Percentiles rank a stretch among this genome's conserved stretches.
Conservation (phyloP, 352 stramenopile species). For the Saprolegnia parasitica region DNA sequence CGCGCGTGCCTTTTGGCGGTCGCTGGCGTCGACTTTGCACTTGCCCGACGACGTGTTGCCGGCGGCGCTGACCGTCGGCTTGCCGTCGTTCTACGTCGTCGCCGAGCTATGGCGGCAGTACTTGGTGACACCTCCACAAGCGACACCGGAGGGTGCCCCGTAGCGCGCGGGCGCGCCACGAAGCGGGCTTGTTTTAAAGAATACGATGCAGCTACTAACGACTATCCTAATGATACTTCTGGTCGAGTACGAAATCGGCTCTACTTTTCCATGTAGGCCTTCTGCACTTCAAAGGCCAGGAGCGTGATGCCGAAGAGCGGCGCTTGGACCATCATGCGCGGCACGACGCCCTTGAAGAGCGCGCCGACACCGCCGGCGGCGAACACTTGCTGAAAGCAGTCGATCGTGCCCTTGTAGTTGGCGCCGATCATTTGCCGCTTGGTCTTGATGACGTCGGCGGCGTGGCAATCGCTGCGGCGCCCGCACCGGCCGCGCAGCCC, state of each 20-base stretch:
- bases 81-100: not conserved
- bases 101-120: not conserved
- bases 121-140: not conserved
- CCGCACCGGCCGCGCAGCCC: slow-evolving; percentile 54
- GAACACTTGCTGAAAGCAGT: slow-evolving; percentile 81
- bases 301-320: slow-evolving; percentile 84
- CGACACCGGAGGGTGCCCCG: not conserved
- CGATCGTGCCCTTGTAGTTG: slow-evolving; percentile 73
- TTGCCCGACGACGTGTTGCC: not conserved
- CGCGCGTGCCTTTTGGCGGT: not conserved
- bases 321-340: slow-evolving; percentile 85
- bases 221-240: no score
- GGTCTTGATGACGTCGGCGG: slow-evolving; percentile 89
- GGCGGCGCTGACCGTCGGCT: not conserved
- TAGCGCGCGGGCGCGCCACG: no score
- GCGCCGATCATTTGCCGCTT: slow-evolving; percentile 72
- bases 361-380: slow-evolving; percentile 65
- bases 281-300: slow-evolving; percentile 83
- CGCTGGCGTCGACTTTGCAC: not conserved
- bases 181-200: no score
- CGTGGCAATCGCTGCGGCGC: slow-evolving; percentile 54
- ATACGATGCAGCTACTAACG: no score
- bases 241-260: no score
- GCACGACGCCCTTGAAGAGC: slow-evolving; percentile 79
- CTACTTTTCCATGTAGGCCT: slow-evolving; percentile 76